Base-by-base conservation (phyloP, 305 asterid genomes). In the Salvia sclarea region DNA sequence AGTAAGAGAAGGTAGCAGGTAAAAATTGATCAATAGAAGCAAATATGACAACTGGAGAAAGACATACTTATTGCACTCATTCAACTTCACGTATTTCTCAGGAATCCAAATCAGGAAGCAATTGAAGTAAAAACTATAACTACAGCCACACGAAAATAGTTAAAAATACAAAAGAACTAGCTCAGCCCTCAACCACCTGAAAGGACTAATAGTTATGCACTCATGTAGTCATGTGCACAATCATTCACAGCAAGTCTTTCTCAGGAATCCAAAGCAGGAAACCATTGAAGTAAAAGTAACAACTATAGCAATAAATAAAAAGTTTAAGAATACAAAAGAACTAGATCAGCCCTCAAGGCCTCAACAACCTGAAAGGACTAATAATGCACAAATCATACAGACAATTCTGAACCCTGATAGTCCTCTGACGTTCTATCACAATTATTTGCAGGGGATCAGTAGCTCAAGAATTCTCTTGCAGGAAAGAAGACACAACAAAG, bases 21-120 rank as follows among this genome's bases (percentile, higher is more conserved):
- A 43, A 54, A 31, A 74, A 47, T 30, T 10, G 14, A n/a, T 20
- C 24, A 37, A 44, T 13, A 28, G 76, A 66, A 64, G 55, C 63
- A 61, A 4, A 16, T 30, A 55, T 13, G 58, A 37, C 11, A 56
- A 55, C 41, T 21, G 18, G 9, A 14, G 22, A 57, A 74, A 58
- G 16, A 61, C 37, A 28, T 20, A 57, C 37, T 28, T 59, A 61
- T 13, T 60, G 31, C 56, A 58, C 38, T 43, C 28, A 58, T 21
- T 68, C 40, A 67, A 21, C 38, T 30, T 59, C 4, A 53, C 31
- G 48, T 31, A 5, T 31, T 45, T 5, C 33, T 21, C 6, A 33
- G 37, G 49, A 37, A 58, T 12, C 41, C 2, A 31, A 47, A 45
- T 41, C 57, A 38, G 54, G 9, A 22, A 44, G 35, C 49, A 68